A percentile compares a stretch with the other conserved stretches of the same genome.
Evolutionary conservation across 2,329 filamentous ascomycete species (phyloP).

Genomic region (Daldinia sp.): DNA sequence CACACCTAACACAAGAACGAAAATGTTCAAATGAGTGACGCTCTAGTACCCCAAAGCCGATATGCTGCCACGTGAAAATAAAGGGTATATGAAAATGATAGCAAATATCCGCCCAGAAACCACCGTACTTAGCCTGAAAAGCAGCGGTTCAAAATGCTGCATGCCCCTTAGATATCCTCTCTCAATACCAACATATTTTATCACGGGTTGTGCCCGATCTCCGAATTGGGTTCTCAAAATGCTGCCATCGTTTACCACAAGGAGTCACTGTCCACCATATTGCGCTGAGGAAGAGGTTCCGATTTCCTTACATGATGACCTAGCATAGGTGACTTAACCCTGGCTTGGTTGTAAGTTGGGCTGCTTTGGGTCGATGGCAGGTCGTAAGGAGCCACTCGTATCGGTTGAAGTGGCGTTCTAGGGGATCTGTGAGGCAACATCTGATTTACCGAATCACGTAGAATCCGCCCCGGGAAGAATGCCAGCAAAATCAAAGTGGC

Average conservation of each 20-base stretch:
- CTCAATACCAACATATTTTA: not conserved
- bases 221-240: not conserved
- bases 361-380: slow-evolving; percentile 36
- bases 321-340: slow-evolving; percentile 31
- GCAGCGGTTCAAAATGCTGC: not conserved
- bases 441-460: slow-evolving; percentile 42
- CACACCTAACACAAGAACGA: not conserved
- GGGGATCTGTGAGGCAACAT: slow-evolving; percentile 29
- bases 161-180: not conserved
- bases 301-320: slow-evolving; percentile 35
- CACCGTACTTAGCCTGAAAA: not conserved
- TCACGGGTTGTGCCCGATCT: not conserved
- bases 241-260: slow-evolving; percentile 45
- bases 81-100: slow-evolving; percentile 16
- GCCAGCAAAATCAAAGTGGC: slow-evolving; percentile 41
- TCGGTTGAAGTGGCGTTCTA: slow-evolving; percentile 36
- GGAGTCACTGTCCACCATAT: slow-evolving; percentile 49
- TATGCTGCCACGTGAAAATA: not conserved
- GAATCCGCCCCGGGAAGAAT: slow-evolving; percentile 48
- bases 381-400: slow-evolving; percentile 38
- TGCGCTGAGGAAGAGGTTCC: slow-evolving; percentile 32
- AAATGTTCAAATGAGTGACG: slow-evolving; percentile 11
- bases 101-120: slow-evolving; percentile 7
- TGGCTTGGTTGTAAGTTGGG: slow-evolving; percentile 39
- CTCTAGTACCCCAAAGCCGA: not conserved